Conservation (phyloP, 139 green algal species). For the Asterochloris sp. region DNA sequence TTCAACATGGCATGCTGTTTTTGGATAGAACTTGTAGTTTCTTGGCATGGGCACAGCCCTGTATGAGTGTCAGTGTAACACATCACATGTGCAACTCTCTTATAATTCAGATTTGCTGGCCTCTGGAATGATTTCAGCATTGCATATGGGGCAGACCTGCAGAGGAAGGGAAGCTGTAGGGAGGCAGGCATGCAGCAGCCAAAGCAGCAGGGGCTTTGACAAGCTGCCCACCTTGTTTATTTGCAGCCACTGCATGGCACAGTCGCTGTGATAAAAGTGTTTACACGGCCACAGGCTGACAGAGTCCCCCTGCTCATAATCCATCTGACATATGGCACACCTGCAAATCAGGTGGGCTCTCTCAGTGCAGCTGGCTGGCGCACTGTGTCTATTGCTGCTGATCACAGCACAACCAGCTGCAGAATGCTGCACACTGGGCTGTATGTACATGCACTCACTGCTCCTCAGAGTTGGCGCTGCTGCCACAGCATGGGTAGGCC, state of each 20-base stretch:
- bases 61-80: too few relatives aligned
- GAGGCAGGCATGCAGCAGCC: too few relatives aligned
- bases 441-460: background rate
- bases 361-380: background rate
- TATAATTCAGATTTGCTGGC: too few relatives aligned
- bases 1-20: too few relatives aligned
- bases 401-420: background rate
- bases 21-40: too few relatives aligned
- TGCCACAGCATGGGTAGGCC: background rate
- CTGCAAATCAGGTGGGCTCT: background rate
- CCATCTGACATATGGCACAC: conserved; percentile 38
- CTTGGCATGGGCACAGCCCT: too few relatives aligned
- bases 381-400: background rate
- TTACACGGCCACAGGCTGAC: conserved; percentile 37
- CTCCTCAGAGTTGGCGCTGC: background rate
- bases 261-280: conserved; percentile 46
- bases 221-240: conserved; percentile 36
- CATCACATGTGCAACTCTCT: too few relatives aligned
- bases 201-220: too few relatives aligned
- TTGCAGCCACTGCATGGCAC: conserved; percentile 42
- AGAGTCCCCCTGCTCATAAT: conserved; percentile 37
- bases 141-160: too few relatives aligned
- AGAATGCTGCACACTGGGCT: background rate
- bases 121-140: too few relatives aligned
- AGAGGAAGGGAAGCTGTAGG: too few relatives aligned